These are phyloP conservation scores for Claviceps africana DNA, from an alignment of 2,329 filamentous ascomycete species.

Conservation along the genomic window DNA sequence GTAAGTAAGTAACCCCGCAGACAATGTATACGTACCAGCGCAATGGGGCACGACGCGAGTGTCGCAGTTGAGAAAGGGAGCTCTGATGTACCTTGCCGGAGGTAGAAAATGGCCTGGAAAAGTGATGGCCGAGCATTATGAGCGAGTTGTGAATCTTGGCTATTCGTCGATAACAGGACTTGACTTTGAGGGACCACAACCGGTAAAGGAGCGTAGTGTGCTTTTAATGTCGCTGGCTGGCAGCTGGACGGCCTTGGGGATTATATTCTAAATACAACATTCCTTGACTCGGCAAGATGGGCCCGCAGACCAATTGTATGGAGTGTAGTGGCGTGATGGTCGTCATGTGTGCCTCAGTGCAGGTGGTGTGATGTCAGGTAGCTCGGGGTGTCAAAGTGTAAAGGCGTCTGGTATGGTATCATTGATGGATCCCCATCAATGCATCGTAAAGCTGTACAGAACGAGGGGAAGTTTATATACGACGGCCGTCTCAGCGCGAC, in stretches of 20 bases:
- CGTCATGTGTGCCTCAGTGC: not conserved
- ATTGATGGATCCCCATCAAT: no score
- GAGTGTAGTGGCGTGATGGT: not conserved
- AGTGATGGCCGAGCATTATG: not conserved
- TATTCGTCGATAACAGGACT: not conserved
- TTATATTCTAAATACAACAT: not conserved
- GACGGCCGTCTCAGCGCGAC: no score
- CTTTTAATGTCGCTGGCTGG: not conserved
- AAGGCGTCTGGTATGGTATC: no score
- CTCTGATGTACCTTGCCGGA: conserved; percentile 20
- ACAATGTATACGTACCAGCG: conserved; percentile 17
- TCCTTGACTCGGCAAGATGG: not conserved
- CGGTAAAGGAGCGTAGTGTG: not conserved
- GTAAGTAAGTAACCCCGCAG: not conserved
- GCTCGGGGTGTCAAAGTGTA: not conserved
- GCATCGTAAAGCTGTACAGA: no score
- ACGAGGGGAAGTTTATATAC: no score
- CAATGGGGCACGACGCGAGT: conserved; percentile 15
- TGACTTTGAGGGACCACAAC: not conserved
- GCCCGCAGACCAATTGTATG: not conserved
- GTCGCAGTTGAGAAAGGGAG: conserved; percentile 19
- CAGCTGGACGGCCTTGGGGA: not conserved
- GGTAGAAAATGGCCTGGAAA: conserved; percentile 18
- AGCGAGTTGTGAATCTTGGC: not conserved
- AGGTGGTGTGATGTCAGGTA: not conserved